These are phyloP conservation scores for Verbena officinalis DNA, from an alignment of 257 asterid genomes.

Conservation along the genomic window DNA sequence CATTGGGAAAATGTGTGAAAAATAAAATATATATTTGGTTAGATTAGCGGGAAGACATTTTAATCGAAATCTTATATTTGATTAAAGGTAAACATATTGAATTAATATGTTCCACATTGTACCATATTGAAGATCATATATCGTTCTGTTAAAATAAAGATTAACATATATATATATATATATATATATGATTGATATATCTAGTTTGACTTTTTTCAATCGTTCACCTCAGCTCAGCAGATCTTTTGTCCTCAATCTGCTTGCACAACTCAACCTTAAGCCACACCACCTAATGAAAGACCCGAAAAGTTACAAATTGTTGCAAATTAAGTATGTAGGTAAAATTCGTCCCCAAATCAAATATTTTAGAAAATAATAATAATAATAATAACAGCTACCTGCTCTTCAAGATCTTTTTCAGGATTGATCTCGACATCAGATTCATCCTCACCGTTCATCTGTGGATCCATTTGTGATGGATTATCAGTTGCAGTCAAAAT, in stretches of 20 bases:
- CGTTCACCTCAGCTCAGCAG: constrained; percentile 74
- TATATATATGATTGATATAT: too few relatives aligned
- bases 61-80: neutral
- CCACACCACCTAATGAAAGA: constrained; percentile 49
- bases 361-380: neutral
- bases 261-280: constrained; percentile 86
- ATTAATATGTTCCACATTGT: too few relatives aligned
- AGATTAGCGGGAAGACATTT: neutral
- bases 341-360: neutral
- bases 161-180: too few relatives aligned
- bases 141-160: too few relatives aligned
- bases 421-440: constrained; percentile 60
- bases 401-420: constrained; percentile 82
- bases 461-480: constrained; percentile 39
- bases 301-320: constrained; percentile 7
- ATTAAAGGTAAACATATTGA: too few relatives aligned
- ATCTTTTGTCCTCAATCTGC: constrained; percentile 78
- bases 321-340: constrained; percentile 2
- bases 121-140: too few relatives aligned
- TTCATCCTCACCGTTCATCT: constrained; percentile 50
- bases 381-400: constrained; percentile 48
- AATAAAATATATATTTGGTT: too few relatives aligned
- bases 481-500: constrained; percentile 39
- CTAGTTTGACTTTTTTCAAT: neutral
- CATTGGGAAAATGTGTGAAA: too few relatives aligned